Percentiles rank a stretch among this genome's conserved stretches.
phyloP scores from a whole-genome alignment of 176 grass and related monocot genomes.

The Ampelocalamus luodianensis region DNA sequence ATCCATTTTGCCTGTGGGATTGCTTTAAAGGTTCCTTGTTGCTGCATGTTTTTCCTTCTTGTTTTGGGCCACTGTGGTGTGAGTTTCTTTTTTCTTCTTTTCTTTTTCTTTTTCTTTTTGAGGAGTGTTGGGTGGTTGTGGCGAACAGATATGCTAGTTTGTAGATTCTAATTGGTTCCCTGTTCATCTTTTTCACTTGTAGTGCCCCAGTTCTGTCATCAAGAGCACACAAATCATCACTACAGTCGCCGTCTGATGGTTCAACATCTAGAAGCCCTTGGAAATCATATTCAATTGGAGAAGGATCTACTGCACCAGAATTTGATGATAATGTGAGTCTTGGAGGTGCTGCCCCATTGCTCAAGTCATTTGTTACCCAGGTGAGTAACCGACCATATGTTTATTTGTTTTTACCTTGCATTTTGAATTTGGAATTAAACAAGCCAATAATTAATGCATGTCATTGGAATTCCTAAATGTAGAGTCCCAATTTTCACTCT shows the following conservation, averaged over 20 bases:
- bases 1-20: background rate
- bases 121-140: slow-evolving; percentile 18
- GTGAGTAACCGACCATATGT: slow-evolving; percentile 46
- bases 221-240: slow-evolving; percentile 71
- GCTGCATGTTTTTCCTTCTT: background rate
- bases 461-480: background rate
- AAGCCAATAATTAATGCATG: slow-evolving; percentile 7
- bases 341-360: slow-evolving; percentile 79
- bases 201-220: slow-evolving; percentile 92
- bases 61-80: background rate
- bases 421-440: slow-evolving; percentile 23
- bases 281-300: slow-evolving; percentile 87
- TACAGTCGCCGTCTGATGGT: slow-evolving; percentile 58
- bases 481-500: slow-evolving; percentile 30
- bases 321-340: slow-evolving; percentile 78
- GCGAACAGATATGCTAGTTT: slow-evolving; percentile 18
- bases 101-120: background rate
- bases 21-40: slow-evolving; percentile 16
- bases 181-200: slow-evolving; percentile 38
- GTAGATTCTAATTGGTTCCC: slow-evolving; percentile 6
- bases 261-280: slow-evolving; percentile 67
- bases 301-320: slow-evolving; percentile 53
- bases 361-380: slow-evolving; percentile 95
- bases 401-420: slow-evolving; percentile 24
- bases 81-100: background rate